phyloP scores from a whole-genome alignment of 2,329 filamentous ascomycete species.

The Diplodia scrobiculata region DNA sequence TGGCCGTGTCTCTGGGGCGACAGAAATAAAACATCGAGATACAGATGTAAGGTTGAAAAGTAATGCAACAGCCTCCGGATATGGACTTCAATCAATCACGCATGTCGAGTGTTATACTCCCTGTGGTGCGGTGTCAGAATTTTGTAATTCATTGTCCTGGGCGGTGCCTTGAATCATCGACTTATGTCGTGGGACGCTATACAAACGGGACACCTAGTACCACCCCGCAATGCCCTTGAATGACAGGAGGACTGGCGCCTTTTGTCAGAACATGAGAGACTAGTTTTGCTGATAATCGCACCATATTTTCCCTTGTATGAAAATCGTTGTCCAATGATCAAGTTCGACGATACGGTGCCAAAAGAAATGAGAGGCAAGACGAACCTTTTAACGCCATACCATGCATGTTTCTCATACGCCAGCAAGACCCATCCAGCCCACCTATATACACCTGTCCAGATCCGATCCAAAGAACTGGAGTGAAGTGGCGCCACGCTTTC shows the following conservation, averaged over 20 bases:
- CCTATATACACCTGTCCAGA: conserved; percentile 13
- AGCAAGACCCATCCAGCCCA: background rate
- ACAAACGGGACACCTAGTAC: background rate
- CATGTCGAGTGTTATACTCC: background rate
- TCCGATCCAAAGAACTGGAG: background rate
- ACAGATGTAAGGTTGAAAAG: background rate
- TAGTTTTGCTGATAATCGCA: background rate
- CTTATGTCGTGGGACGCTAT: background rate
- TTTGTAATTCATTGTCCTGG: background rate
- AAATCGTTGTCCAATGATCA: background rate
- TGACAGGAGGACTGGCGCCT: background rate
- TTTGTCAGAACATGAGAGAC: background rate
- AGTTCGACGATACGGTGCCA: background rate
- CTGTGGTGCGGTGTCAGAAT: background rate
- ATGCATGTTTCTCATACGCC: conserved; percentile 19
- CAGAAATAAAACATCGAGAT: background rate
- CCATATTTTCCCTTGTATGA: background rate
- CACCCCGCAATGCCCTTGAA: background rate
- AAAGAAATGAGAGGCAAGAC: background rate
- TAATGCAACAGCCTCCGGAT: background rate
- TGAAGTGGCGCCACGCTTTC: background rate
- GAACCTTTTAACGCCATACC: conserved; percentile 13
- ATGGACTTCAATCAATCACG: background rate
- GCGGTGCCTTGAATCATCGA: background rate
- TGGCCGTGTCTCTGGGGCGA: background rate